Conservation (phyloP, 129 eudicot species). For the Chrysanthemum lavandulifolium region DNA sequence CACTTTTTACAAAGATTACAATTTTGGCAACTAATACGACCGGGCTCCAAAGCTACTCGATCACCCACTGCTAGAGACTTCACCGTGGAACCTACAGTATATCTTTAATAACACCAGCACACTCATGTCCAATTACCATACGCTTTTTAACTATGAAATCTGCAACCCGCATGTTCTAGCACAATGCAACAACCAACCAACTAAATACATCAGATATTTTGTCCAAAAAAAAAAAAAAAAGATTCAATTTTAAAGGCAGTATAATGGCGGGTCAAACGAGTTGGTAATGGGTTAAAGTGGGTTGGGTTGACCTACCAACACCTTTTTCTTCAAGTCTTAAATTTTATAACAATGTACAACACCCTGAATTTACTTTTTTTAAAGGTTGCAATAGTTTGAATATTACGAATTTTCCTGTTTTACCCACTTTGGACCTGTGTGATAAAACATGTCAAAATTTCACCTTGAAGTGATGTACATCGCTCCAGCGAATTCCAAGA, state of each 20-base stretch:
- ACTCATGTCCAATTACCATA: slow-evolving; percentile 58
- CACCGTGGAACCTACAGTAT: slow-evolving; percentile 48
- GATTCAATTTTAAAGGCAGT: no score
- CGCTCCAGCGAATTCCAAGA: no score
- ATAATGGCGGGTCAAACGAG: no score
- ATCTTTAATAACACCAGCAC: slow-evolving; percentile 53
- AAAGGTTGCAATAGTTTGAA: slow-evolving; percentile 37
- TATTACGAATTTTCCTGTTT: slow-evolving; percentile 43
- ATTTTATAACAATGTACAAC: no score
- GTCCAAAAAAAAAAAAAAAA: no score
- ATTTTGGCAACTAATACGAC: slow-evolving; percentile 39
- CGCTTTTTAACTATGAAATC: slow-evolving; percentile 49
- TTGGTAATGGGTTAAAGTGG: background rate
- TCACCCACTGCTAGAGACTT: slow-evolving; percentile 43
- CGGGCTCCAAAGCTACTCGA: slow-evolving; percentile 59
- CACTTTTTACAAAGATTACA: slow-evolving; percentile 44
- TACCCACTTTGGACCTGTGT: background rate
- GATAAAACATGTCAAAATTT: no score
- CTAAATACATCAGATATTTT: no score
- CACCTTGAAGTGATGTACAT: no score
- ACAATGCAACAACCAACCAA: slow-evolving; percentile 38
- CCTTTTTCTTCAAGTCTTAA: no score
- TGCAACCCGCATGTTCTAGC: slow-evolving; percentile 44
- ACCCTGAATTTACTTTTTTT: no score
- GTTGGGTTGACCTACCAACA: background rate